phyloP scores from a whole-genome alignment of 371 early-diverging fungal genomes.

The Entomophthora muscae region DNA sequence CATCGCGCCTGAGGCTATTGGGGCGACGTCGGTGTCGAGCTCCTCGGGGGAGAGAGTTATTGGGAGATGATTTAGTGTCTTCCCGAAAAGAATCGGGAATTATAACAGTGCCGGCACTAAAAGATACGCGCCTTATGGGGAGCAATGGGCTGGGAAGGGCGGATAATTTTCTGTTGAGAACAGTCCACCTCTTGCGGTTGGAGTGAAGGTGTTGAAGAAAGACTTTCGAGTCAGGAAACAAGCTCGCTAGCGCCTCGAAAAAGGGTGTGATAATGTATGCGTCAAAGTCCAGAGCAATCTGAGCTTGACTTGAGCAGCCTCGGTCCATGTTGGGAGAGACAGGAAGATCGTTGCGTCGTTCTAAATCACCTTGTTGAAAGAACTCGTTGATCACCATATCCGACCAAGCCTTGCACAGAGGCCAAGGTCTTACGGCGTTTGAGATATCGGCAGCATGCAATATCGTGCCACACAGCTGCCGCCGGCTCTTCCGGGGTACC shows the following conservation, averaged over 20 bases:
- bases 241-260: conserved; percentile 54
- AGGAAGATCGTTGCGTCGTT: conserved; percentile 44
- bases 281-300: conserved; percentile 62
- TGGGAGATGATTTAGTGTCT: neutral
- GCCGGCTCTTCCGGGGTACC: conserved; percentile 16
- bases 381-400: conserved; percentile 71
- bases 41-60: neutral
- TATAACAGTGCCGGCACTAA: conserved; percentile 5
- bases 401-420: conserved; percentile 67
- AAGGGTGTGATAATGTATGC: conserved; percentile 72
- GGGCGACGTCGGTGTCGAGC: neutral
- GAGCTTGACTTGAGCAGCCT: conserved; percentile 42
- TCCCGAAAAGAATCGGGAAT: conserved; percentile 8
- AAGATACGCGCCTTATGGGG: neutral
- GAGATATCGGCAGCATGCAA: conserved; percentile 79
- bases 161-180: neutral
- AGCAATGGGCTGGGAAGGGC: neutral
- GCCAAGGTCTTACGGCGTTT: conserved; percentile 72
- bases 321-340: conserved; percentile 82
- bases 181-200: neutral
- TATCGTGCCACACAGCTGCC: conserved; percentile 41
- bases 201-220: conserved; percentile 1
- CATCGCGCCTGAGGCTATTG: neutral
- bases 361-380: conserved; percentile 69
- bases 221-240: conserved; percentile 28